Percentiles rank a stretch among this genome's conserved stretches.
phyloP scores from a whole-genome alignment of 1,284 basidiomycete genomes.

The Grifola frondosa region DNA sequence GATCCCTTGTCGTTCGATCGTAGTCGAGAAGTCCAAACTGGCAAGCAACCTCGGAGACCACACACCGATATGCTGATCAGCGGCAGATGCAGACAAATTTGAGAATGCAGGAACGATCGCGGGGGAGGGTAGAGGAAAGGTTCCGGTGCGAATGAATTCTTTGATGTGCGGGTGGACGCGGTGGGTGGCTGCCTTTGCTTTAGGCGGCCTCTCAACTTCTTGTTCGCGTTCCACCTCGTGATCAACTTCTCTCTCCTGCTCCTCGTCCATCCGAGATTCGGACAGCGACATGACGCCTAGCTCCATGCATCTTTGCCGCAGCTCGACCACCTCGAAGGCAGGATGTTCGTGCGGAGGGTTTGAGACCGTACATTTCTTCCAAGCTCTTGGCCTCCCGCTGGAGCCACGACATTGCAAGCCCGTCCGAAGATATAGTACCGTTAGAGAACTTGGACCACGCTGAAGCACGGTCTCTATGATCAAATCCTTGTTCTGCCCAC shows the following conservation, averaged over 20 bases:
- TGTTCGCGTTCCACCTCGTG: slow-evolving; percentile 45
- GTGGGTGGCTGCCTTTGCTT: slow-evolving; percentile 22
- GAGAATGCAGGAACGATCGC: not conserved
- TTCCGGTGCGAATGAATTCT: not conserved
- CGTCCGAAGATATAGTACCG: not conserved
- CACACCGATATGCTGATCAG: not conserved
- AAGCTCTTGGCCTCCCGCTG: not conserved
- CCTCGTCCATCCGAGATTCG: slow-evolving; percentile 38
- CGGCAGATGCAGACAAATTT: not conserved
- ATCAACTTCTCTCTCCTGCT: slow-evolving; percentile 49
- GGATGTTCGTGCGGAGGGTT: too few species aligned
- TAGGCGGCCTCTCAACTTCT: slow-evolving; percentile 36
- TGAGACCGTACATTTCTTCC: not conserved
- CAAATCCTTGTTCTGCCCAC: slow-evolving; percentile 49
- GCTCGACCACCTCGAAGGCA: not conserved
- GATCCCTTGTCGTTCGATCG: slow-evolving; percentile 12
- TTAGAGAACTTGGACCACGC: slow-evolving; percentile 29
- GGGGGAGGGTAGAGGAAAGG: not conserved
- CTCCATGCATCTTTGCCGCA: not conserved
- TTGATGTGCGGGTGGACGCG: not conserved
- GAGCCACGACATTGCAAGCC: not conserved
- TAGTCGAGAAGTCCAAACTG: slow-evolving; percentile 34
- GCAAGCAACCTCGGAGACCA: slow-evolving; percentile 28
- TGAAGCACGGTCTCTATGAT: slow-evolving; percentile 35
- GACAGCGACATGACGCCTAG: not conserved